Conservation (phyloP, 75 land plant species). For the Cryptomeria japonica region DNA sequence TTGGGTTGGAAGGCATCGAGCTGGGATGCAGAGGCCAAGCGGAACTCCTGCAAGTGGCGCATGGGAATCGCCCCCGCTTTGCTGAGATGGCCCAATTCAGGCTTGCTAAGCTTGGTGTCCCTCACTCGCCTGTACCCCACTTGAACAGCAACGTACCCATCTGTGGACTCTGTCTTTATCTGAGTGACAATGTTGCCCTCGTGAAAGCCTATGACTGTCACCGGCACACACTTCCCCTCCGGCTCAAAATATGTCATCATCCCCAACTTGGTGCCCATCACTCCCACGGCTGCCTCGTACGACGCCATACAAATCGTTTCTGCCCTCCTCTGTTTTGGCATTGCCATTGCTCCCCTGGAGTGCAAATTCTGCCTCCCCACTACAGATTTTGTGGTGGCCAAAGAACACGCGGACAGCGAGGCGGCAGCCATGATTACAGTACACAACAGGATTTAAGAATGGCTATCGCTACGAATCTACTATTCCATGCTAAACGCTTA, state of each 20-base stretch:
- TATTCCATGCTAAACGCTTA: no score
- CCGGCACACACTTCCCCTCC: constrained; percentile 78
- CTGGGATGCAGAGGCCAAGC: constrained; percentile 35
- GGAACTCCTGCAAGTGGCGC: constrained; percentile 93
- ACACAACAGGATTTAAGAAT: not conserved
- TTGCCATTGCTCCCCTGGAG: not conserved
- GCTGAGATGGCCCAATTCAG: constrained; percentile 85
- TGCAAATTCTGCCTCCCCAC: not conserved
- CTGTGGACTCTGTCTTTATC: constrained; percentile 78
- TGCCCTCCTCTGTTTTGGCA: not conserved
- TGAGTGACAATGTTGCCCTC: constrained; percentile 99
- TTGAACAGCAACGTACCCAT: constrained; percentile 92
- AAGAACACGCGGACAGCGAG: not conserved
- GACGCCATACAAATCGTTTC: not conserved
- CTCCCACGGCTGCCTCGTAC: constrained; percentile 85
- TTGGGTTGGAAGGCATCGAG: constrained; percentile 67
- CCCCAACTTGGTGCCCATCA: constrained; percentile 96
- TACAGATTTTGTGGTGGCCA: not conserved
- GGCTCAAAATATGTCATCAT: constrained; percentile 93
- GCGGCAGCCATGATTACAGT: not conserved
- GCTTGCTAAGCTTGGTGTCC: constrained; percentile 88
- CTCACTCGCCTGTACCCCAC: constrained; percentile 88
- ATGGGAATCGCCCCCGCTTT: constrained; percentile 83
- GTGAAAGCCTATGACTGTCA: constrained; percentile 88
- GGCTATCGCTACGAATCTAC: no score